Evolutionary conservation across 2,329 filamentous ascomycete species (phyloP), one percentile per base, ranked within the genome.

Genomic region (Curvularia eragrostidis): DNA sequence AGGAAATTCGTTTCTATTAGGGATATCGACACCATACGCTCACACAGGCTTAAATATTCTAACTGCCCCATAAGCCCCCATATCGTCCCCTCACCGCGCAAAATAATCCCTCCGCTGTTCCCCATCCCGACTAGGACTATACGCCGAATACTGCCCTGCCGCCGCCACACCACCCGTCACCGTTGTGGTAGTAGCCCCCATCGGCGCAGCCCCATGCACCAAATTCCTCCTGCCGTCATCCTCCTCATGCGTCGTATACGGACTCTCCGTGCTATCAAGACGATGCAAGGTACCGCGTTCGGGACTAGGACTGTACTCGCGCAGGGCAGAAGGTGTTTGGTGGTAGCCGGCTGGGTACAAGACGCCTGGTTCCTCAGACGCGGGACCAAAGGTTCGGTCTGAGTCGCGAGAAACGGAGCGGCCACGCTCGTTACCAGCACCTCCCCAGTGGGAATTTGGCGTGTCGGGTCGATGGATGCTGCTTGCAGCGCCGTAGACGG

Each of bases 391-490:
- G 0, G 75, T 75, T 1, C 68, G 49, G 3, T 71, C 69, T 1
- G 71, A 75, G 19, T 73, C 73, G 3, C 71, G 56, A 1, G 66
- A 70, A 3, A 43, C 42, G 1, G 67, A 61, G 3, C 74, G 62
- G 0, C 70, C 70, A 12, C 71, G 67, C 6, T 69, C 65, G 30
- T 58, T 60, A 10, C 64, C 68, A 19, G 55, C 61, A 6, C 30
- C 34, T 15, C 54, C 54, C 49, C 71, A 67, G 3, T 64, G 66
- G 3, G 74, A 73, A 12, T 82, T 81, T 0, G 88, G 88, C 0
- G 88, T 90, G 18, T 83, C 85, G 0, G 88, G 84, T 1, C 89
- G 82, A 15, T 84, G 76, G 2, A 88, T 61, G 78, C 60, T 90
- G 23, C 81, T 78, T 77, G 89, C 89, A 62, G 81, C 78, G 77